Percentiles rank a stretch among this genome's conserved stretches.
Conservation (phyloP, 2,329 filamentous ascomycete species). For the Fusarium algeriense region DNA sequence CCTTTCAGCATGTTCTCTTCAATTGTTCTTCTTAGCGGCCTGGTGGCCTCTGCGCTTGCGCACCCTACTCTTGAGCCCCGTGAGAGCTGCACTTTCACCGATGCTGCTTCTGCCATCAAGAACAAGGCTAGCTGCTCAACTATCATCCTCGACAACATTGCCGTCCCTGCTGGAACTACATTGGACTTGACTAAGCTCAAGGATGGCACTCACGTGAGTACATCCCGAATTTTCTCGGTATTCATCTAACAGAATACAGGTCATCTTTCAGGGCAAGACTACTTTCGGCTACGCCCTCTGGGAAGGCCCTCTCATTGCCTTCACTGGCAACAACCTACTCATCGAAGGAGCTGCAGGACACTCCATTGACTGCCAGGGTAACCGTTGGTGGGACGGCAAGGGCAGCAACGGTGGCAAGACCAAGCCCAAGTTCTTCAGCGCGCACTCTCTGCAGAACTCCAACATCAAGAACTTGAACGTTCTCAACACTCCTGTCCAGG, state of each 20-base stretch:
- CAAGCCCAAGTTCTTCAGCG: conserved; percentile 73
- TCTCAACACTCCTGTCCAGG: conserved; percentile 58
- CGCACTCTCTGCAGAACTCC: conserved; percentile 55
- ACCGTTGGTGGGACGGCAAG: conserved; percentile 71
- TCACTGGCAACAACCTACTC: conserved; percentile 68
- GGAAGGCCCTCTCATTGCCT: conserved; percentile 71
- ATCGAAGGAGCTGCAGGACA: conserved; percentile 62
- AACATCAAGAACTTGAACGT: conserved; percentile 55
- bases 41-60: conserved; percentile 45
- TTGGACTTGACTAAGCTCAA: conserved; percentile 68
- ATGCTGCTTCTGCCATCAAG: conserved; percentile 60
- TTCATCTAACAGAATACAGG: not conserved
- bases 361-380: conserved; percentile 68
- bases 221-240: accelerated
- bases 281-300: conserved; percentile 76
- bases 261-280: conserved; percentile 75
- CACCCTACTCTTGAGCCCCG: conserved; percentile 40
- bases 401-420: conserved; percentile 70
- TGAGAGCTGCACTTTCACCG: conserved; percentile 65
- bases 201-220: conserved; percentile 56
- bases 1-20: conserved; percentile 28
- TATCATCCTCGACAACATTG: conserved; percentile 65
- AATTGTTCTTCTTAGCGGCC: conserved; percentile 46
- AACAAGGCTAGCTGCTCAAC: conserved; percentile 65
- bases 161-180: conserved; percentile 68